Conservation (phyloP, 805 yeast species). For the Ogataea sp. region DNA sequence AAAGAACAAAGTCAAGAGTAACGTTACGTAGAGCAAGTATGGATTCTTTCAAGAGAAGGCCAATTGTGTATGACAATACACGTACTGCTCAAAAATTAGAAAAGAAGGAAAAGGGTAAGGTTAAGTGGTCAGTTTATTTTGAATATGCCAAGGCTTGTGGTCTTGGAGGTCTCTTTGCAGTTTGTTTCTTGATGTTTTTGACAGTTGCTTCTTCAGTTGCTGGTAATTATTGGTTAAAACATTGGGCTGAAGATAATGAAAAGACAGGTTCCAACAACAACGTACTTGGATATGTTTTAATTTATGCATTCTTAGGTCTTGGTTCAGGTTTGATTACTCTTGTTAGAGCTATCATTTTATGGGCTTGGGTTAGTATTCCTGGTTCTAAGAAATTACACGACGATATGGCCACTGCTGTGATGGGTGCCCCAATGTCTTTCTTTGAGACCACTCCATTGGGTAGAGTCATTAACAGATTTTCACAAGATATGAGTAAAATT, state of each 20-base stretch:
- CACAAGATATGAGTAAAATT: conserved; percentile 51
- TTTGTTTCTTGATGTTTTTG: conserved; percentile 25
- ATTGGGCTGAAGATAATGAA: conserved; percentile 55
- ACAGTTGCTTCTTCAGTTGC: conserved; percentile 25
- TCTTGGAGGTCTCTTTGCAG: conserved; percentile 33
- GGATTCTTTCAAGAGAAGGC: conserved; percentile 46
- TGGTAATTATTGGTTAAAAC: conserved; percentile 57
- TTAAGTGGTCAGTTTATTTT: conserved; percentile 42
- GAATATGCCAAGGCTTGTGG: conserved; percentile 57
- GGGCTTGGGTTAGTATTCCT: conserved; percentile 42
- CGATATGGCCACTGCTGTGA: conserved; percentile 43
- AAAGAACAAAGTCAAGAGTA: conserved; percentile 8
- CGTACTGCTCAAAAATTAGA: conserved; percentile 41
- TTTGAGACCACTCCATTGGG: conserved; percentile 68
- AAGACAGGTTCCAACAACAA: conserved; percentile 33
- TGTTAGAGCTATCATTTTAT: conserved; percentile 37
- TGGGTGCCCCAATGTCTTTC: conserved; percentile 56
- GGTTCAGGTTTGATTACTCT: conserved; percentile 41
- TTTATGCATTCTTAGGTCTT: conserved; percentile 51
- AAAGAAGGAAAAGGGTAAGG: conserved; percentile 52
- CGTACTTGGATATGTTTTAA: conserved; percentile 37
- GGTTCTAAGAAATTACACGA: conserved; percentile 51
- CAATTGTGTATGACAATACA: conserved; percentile 16
- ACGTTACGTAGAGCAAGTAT: conserved; percentile 53
- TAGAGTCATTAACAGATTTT: conserved; percentile 55